Conservation (phyloP, 176 grass and related monocot genomes). For the Ananas comosus region DNA sequence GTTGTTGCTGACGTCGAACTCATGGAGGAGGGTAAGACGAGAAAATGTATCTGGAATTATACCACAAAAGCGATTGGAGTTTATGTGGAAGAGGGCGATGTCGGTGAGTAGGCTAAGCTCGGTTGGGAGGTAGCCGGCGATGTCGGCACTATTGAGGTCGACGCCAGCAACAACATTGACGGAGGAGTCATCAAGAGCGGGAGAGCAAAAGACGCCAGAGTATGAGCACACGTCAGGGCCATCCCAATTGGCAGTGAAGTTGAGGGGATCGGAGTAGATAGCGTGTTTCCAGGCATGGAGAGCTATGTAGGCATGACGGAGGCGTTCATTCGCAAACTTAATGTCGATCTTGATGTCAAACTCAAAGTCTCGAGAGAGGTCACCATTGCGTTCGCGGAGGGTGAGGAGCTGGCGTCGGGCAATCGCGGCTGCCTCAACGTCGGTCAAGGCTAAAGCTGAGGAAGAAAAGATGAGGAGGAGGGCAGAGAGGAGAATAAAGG, state of each 20-base stretch:
- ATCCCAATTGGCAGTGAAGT: conserved; percentile 56
- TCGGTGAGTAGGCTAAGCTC: conserved; percentile 58
- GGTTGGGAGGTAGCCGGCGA: conserved; percentile 53
- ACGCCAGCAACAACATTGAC: conserved; percentile 42
- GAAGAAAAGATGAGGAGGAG: neutral
- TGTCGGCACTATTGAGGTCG: conserved; percentile 72
- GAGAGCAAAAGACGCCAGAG: conserved; percentile 41
- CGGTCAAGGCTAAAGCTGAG: neutral
- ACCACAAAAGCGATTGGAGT: conserved; percentile 78
- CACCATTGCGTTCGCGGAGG: conserved; percentile 26
- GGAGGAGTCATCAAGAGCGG: conserved; percentile 24
- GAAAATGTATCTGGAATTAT: conserved; percentile 56
- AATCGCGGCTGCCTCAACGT: conserved; percentile 39
- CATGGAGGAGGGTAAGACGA: conserved; percentile 38
- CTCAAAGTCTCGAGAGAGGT: conserved; percentile 51
- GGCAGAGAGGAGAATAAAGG: neutral
- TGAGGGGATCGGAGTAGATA: conserved; percentile 69
- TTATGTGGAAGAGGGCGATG: conserved; percentile 59
- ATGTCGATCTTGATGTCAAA: conserved; percentile 44
- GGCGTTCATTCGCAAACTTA: conserved; percentile 41
- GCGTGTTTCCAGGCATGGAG: conserved; percentile 52
- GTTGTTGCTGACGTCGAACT: conserved; percentile 83
- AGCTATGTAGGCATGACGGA: conserved; percentile 40
- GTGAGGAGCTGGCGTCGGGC: conserved; percentile 39
- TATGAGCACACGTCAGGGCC: conserved; percentile 52